Evolutionary conservation across 176 grass and related monocot species (phyloP), one percentile per base, ranked within the genome.

Genomic region (Poa annua): DNA sequence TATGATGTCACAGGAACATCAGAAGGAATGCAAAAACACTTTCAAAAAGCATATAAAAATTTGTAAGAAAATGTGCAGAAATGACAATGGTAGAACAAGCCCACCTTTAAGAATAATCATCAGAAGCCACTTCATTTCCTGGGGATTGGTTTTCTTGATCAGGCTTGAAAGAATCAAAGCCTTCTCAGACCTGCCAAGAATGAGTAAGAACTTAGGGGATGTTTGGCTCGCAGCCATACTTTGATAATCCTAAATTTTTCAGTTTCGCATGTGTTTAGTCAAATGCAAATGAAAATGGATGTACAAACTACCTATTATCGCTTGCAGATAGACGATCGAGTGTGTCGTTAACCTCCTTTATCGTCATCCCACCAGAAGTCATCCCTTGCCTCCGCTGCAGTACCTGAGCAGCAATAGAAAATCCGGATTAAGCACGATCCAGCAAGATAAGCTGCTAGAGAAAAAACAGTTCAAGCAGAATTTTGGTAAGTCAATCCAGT

Each of bases 101-200:
- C 35, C 20, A 95, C 96, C 92, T 95, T 98, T 98, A 51, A 95
- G 85, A 88, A 98, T 95, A 76, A 98, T 93, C 92, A 98, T 98
- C 36, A 95, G 69, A 91, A 98, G 90, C 96, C 92, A 98, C 83
- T 98, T 95, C 96, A 98, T 95, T 88, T 98, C 96, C 44, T 75
- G 15, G 79, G 96, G 80, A 93, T 91, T 98, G 65, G 96, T 95
- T 91, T 93, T 98, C 80, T 95, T 95, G 60, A 98, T 95, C 54
- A 98, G 83, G 76, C 63, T 75, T 80, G 90, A 83, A 79, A 98
- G 90, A 76, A 95, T 85, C 7, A 61, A 79, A 66, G 96, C 89
- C 83, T 98, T 98, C 71, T 90, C 90, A 42, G 86, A 88, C 89
- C 96, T 98, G 67, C 80, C 38, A 84, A 81, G 44, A 74, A 69